phyloP scores from a whole-genome alignment of 2,329 filamentous ascomycete genomes.

The Rasamsonia emersonii region DNA sequence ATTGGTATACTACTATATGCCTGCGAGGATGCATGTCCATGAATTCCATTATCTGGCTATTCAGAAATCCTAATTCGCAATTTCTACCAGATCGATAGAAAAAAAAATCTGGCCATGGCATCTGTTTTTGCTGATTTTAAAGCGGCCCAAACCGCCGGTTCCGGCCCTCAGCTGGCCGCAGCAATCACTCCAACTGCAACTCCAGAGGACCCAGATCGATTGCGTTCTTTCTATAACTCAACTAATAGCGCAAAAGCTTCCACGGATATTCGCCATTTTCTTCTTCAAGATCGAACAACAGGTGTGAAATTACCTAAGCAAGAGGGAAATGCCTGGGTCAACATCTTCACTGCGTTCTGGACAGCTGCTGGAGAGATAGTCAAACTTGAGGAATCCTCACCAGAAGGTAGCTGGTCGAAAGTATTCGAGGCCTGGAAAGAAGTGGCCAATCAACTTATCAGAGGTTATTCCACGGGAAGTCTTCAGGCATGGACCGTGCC shows the following conservation, averaged over 20 bases:
- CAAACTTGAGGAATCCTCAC: conserved; percentile 48
- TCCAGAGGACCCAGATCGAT: conserved; percentile 51
- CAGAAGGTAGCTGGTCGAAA: conserved; percentile 60
- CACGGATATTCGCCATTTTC: conserved; percentile 59
- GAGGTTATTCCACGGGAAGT: conserved; percentile 66
- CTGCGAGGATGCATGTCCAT: conserved; percentile 1
- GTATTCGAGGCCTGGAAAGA: conserved; percentile 89
- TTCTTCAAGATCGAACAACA: conserved; percentile 55
- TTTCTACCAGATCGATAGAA: background rate
- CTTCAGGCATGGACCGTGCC: conserved; percentile 91
- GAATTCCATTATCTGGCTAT: too few relatives aligned
- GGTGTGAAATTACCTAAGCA: conserved; percentile 50
- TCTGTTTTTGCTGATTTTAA: conserved; percentile 65
- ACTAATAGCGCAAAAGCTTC: conserved; percentile 59
- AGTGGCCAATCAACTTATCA: conserved; percentile 63
- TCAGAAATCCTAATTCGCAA: too few relatives aligned
- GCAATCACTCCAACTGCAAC: conserved; percentile 66
- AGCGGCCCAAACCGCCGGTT: conserved; percentile 53
- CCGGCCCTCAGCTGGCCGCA: conserved; percentile 65
- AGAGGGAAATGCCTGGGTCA: conserved; percentile 74
- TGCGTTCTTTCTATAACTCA: conserved; percentile 62
- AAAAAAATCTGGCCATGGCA: conserved; percentile 50
- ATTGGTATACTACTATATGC: conserved; percentile 2
- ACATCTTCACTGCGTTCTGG: conserved; percentile 79
- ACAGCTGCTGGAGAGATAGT: conserved; percentile 68